Base-by-base conservation (phyloP, 2,329 filamentous ascomycete genomes). In the Neoscytalidium dimidiatum region DNA sequence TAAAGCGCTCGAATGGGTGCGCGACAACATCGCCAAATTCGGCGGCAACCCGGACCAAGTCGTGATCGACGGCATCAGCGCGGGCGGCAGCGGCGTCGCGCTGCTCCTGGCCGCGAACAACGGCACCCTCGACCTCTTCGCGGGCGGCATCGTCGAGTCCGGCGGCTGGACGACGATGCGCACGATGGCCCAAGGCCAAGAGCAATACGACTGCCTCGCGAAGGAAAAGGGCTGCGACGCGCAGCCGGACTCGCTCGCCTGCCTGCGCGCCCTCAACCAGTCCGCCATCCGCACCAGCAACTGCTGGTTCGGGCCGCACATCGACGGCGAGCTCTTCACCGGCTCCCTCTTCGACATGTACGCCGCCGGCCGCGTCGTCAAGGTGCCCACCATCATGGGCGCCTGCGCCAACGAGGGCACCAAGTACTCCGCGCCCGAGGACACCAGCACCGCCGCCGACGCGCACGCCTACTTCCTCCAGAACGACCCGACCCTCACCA, bases 331-430 rank as follows among this genome's bases (percentile, higher is more conserved):
- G 58, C 77, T 86, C n/a, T 77, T 85, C 44, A 77, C 74, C 21
- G 81, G 84, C 62, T 79, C 83, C 52, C 84, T 83, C 3, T 80
- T 82, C 64, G 71, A 72, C 6, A 78, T 83, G 29, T 85, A 85
- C 70, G 74, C 77, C 4, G 67, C 80, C 35, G 84, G 83, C 2
- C 77, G 78, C 46, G 85, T 84, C 70, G 75, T 83, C 68, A 78
- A 81, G 53, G 78, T 86, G 0, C 84, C 85, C 1, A 81, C 83
- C 11, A 85, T 86, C 66, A 83, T 83, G 68, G 85, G 79, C 64
- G 75, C 76, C 68, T 85, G 85, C 73, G 87, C 85, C 4, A 87
- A 92, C 73, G 89, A 89, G 75, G 89, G 89, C 38, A 89, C 88
- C 0, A 75, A 83, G 4, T 90, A 90, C 71, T 38, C 23, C 0